Percentiles rank a stretch among this genome's conserved stretches.
phyloP scores from a whole-genome alignment of 2,329 filamentous ascomycete genomes.

The Sclerotinia borealis region DNA sequence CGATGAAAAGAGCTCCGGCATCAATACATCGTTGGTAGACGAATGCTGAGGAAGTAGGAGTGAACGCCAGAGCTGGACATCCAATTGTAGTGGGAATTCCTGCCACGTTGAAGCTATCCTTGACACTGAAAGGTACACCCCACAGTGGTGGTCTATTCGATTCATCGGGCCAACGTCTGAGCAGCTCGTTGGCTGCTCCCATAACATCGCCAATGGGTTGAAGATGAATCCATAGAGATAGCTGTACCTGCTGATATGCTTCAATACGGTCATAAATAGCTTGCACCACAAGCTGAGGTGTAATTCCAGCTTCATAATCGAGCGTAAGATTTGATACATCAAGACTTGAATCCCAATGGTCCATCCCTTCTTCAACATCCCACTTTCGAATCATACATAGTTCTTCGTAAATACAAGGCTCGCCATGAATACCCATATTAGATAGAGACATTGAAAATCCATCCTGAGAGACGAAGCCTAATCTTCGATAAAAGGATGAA shows the following conservation, averaged over 20 bases:
- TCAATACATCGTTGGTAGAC: slow-evolving; percentile 42
- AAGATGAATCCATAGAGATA: slow-evolving; percentile 47
- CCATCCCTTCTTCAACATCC: slow-evolving; percentile 14
- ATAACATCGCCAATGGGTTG: slow-evolving; percentile 37
- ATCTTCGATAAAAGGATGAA: slow-evolving; percentile 20
- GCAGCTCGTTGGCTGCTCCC: slow-evolving; percentile 37
- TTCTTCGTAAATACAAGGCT: slow-evolving; percentile 23
- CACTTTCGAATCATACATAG: slow-evolving; percentile 26
- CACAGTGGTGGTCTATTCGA: slow-evolving; percentile 43
- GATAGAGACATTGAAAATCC: slow-evolving; percentile 23
- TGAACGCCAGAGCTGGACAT: slow-evolving; percentile 42
- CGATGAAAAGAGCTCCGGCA: slow-evolving; percentile 50
- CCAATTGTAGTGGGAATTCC: slow-evolving; percentile 42
- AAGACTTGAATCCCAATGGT: slow-evolving; percentile 28
- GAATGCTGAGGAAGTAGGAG: slow-evolving; percentile 39
- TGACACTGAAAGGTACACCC: slow-evolving; percentile 45
- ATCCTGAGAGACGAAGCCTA: slow-evolving; percentile 24
- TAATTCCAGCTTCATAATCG: slow-evolving; percentile 28
- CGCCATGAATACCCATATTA: not conserved
- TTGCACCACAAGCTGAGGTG: slow-evolving; percentile 25
- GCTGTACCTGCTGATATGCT: slow-evolving; percentile 40
- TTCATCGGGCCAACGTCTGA: slow-evolving; percentile 35
- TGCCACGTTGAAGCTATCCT: slow-evolving; percentile 44
- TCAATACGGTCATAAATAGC: slow-evolving; percentile 30
- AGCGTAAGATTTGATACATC: slow-evolving; percentile 22